Percentiles rank a stretch among this genome's conserved stretches.
Evolutionary conservation across 2,329 filamentous ascomycete genomes (phyloP).

Genomic region (Dactylonectria macrodidyma): DNA sequence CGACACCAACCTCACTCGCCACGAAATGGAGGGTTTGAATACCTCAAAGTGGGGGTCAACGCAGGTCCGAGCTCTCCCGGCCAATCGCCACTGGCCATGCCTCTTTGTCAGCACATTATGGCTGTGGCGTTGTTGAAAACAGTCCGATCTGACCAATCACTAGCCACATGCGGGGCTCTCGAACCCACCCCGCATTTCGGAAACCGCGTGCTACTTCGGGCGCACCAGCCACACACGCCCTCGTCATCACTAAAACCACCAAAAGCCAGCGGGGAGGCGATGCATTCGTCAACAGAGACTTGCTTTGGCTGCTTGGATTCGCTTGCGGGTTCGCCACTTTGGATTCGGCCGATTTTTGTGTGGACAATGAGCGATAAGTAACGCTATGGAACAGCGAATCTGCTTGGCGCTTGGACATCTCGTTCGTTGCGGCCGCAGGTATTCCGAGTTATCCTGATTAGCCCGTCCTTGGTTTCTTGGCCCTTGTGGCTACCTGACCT

Average conservation of each 20-base stretch:
- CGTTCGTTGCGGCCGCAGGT: neutral
- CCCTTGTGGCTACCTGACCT: neutral
- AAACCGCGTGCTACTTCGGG: neutral
- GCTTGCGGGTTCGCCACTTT: neutral
- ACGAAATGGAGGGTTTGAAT: neutral
- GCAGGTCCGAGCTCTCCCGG: neutral
- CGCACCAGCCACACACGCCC: conserved; percentile 39
- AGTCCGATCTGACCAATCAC: conserved; percentile 27
- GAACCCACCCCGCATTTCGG: neutral
- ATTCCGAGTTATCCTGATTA: too few species aligned
- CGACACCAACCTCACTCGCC: neutral
- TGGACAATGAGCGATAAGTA: too few species aligned
- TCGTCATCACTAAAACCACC: conserved; percentile 36
- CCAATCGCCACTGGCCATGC: neutral
- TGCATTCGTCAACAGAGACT: neutral
- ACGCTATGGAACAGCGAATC: neutral
- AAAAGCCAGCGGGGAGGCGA: neutral
- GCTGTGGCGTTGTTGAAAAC: conserved; percentile 20
- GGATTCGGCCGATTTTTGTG: neutral
- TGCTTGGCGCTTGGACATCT: neutral
- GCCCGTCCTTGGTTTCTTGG: neutral
- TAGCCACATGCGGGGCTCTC: neutral
- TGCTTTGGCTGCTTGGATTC: neutral
- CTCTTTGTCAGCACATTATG: neutral
- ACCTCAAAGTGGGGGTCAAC: too few species aligned